phyloP scores from a whole-genome alignment of 2,329 filamentous ascomycete species.

The Zasmidium citrigriseum region DNA sequence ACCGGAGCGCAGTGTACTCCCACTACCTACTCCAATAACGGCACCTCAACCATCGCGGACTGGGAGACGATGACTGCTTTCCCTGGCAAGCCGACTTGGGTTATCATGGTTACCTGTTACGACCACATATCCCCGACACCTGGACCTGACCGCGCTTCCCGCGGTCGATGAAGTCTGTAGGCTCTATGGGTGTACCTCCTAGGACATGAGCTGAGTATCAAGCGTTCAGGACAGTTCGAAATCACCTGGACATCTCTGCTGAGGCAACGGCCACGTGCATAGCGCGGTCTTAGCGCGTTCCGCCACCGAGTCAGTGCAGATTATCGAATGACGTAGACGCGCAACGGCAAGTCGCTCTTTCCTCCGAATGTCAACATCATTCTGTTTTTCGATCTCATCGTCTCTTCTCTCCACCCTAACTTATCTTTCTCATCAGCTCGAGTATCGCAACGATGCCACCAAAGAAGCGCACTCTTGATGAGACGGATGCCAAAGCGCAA shows the following conservation, averaged over 20 bases:
- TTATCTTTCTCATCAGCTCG: not conserved
- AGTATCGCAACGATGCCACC: not conserved
- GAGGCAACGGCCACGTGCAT: too few species aligned
- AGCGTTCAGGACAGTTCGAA: too few species aligned
- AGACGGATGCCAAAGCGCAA: not conserved
- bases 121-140: not conserved
- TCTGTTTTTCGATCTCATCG: not conserved
- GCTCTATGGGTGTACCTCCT: too few species aligned
- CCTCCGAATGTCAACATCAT: too few species aligned
- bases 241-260: too few species aligned
- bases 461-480: not conserved
- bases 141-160: too few species aligned
- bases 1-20: not conserved
- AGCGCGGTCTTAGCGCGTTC: not conserved
- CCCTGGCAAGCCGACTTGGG: not conserved
- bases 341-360: too few species aligned
- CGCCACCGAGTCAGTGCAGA: not conserved
- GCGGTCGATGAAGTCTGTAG: too few species aligned
- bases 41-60: not conserved
- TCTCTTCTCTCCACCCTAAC: not conserved
- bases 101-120: not conserved
- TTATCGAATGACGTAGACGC: not conserved
- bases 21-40: not conserved
- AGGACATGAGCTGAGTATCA: too few species aligned
- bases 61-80: not conserved